phyloP scores from a whole-genome alignment of 768 basidiomycete species.

The Tylopilus felleus region DNA sequence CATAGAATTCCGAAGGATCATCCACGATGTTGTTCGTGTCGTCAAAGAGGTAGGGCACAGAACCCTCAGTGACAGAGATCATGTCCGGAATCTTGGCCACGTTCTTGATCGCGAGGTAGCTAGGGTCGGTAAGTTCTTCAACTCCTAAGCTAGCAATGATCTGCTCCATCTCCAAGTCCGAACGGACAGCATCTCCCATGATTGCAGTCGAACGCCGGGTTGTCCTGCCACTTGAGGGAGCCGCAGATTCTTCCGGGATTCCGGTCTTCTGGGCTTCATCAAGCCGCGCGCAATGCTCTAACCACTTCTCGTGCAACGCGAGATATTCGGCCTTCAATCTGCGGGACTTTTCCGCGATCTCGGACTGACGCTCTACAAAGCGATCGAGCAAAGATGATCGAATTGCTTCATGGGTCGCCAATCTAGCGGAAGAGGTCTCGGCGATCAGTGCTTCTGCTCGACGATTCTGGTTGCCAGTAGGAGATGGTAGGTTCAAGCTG shows the following conservation, averaged over 20 bases:
- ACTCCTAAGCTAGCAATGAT: conserved; percentile 92
- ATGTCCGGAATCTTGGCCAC: conserved; percentile 90
- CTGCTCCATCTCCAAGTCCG: conserved; percentile 96
- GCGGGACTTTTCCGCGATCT: conserved; percentile 51
- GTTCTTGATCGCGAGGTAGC: conserved; percentile 79
- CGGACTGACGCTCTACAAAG: conserved; percentile 51
- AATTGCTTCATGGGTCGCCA: conserved; percentile 37
- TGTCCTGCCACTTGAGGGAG: conserved; percentile 49
- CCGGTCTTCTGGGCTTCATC: conserved; percentile 46
- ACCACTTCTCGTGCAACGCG: conserved; percentile 67
- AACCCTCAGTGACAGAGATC: conserved; percentile 64
- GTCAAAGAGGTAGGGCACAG: conserved; percentile 65
- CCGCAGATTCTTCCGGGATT: conserved; percentile 36
- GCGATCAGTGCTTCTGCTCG: conserved; percentile 48
- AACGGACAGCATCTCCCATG: conserved; percentile 85
- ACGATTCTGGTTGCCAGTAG: conserved; percentile 37
- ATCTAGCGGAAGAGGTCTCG: conserved; percentile 34
- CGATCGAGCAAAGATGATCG: conserved; percentile 51
- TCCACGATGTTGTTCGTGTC: conserved; percentile 82
- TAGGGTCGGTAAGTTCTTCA: conserved; percentile 91
- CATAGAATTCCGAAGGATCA: conserved; percentile 76
- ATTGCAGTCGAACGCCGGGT: conserved; percentile 70
- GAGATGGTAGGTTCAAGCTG: conserved; percentile 26
- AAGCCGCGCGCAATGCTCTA: conserved; percentile 63
- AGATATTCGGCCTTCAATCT: conserved; percentile 65